Conservation (phyloP, 371 early-diverging fungal species). For the Mortierella sp. region DNA sequence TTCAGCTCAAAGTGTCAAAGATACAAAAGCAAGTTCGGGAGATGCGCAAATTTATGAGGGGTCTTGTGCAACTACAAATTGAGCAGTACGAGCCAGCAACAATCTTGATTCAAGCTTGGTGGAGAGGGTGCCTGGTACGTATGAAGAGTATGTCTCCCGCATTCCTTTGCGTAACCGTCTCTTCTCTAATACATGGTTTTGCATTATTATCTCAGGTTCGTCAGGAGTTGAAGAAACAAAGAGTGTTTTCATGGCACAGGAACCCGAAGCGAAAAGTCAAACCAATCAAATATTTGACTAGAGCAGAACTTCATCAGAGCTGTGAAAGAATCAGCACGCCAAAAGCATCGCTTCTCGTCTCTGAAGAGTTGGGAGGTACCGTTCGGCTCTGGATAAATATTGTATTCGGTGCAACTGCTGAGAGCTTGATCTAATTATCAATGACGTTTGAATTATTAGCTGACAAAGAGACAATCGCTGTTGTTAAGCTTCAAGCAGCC, state of each 20-base stretch:
- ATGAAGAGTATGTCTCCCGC: too few species aligned
- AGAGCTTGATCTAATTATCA: neutral
- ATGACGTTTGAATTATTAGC: slow-evolving; percentile 17
- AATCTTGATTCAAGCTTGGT: slow-evolving; percentile 55
- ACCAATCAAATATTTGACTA: slow-evolving; percentile 42
- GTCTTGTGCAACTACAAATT: slow-evolving; percentile 46
- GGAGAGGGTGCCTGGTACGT: slow-evolving; percentile 55
- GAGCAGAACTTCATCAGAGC: slow-evolving; percentile 38
- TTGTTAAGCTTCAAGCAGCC: slow-evolving; percentile 39
- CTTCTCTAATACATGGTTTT: neutral
- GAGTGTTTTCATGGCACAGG: slow-evolving; percentile 52
- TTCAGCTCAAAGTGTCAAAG: slow-evolving; percentile 43
- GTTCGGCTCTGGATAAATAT: slow-evolving; percentile 2
- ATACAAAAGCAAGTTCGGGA: slow-evolving; percentile 54
- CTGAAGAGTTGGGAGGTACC: slow-evolving; percentile 45
- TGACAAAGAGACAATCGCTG: slow-evolving; percentile 46
- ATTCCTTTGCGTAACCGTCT: neutral
- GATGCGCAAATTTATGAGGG: slow-evolving; percentile 57
- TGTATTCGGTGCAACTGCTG: neutral
- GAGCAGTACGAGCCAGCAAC: slow-evolving; percentile 56
- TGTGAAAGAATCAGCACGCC: slow-evolving; percentile 47
- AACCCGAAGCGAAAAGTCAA: slow-evolving; percentile 31
- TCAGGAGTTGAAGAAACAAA: slow-evolving; percentile 41
- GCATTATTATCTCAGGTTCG: slow-evolving; percentile 30
- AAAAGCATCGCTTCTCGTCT: slow-evolving; percentile 41